phyloP scores from a whole-genome alignment of 2,329 filamentous ascomycete species.

The Colletotrichum chlorophyti region DNA sequence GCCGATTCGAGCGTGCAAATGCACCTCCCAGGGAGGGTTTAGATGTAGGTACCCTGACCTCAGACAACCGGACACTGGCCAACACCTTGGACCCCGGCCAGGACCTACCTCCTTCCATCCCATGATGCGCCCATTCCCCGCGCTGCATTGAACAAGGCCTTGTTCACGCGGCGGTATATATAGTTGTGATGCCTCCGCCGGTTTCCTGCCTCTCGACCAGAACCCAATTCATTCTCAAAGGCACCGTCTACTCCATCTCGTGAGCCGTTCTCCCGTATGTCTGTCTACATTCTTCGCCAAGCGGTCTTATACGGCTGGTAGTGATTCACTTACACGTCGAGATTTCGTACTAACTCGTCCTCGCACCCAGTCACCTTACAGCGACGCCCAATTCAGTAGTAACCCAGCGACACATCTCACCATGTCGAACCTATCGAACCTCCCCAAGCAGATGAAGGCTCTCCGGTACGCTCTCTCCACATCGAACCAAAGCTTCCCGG shows the following conservation, averaged over 20 bases:
- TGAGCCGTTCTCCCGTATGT: neutral
- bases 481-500: neutral
- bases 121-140: constrained; percentile 18
- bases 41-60: constrained; percentile 23
- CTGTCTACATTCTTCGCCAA: too few species aligned
- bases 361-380: too few species aligned
- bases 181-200: neutral
- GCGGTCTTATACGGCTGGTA: neutral
- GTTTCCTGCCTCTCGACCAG: neutral
- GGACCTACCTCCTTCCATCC: constrained; percentile 11
- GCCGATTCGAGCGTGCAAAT: constrained; percentile 1
- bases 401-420: constrained; percentile 28
- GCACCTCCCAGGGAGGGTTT: constrained; percentile 9
- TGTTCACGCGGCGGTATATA: constrained; percentile 12
- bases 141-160: constrained; percentile 4
- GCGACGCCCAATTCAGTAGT: neutral
- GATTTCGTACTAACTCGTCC: neutral
- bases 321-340: neutral
- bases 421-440: constrained; percentile 48
- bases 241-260: neutral
- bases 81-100: constrained; percentile 11
- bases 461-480: constrained; percentile 54
- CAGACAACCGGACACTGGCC: constrained; percentile 21
- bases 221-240: constrained; percentile 7
- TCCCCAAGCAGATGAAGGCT: constrained; percentile 67